Evolutionary conservation across 129 eudicot species (phyloP).

Genomic region (Helianthus tuberosus): DNA sequence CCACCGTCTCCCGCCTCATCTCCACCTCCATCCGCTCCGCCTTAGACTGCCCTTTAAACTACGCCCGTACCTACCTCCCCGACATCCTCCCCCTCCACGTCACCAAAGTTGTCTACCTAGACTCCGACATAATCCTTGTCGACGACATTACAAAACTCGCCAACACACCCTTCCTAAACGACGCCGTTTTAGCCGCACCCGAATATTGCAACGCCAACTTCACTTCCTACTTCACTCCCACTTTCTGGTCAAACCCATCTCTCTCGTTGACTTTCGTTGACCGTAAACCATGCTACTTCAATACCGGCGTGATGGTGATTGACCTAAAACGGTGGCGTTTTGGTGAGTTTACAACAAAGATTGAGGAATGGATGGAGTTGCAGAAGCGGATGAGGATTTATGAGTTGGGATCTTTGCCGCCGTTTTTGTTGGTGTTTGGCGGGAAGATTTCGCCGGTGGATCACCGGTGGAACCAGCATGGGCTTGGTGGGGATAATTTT

Average conservation of each 20-base stretch:
- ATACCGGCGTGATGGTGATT: conserved; percentile 24
- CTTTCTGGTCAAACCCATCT: conserved; percentile 64
- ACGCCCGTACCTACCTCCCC: conserved; percentile 65
- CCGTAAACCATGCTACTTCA: conserved; percentile 56
- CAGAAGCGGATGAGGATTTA: conserved; percentile 41
- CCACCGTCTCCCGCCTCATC: conserved; percentile 48
- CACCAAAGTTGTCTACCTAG: conserved; percentile 48
- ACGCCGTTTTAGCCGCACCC: conserved; percentile 6
- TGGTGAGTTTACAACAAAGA: conserved; percentile 24
- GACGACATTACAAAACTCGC: conserved; percentile 24
- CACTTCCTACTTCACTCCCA: conserved; percentile 57
- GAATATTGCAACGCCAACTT: conserved; percentile 66
- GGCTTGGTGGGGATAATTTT: conserved; percentile 1
- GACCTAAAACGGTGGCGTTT: conserved; percentile 31
- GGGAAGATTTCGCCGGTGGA: conserved; percentile 39
- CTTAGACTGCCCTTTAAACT: conserved; percentile 61
- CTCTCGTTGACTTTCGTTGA: conserved; percentile 49
- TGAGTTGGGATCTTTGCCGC: conserved; percentile 18
- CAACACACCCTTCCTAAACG: conserved; percentile 34
- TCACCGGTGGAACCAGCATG: conserved; percentile 44
- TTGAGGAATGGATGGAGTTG: conserved; percentile 46
- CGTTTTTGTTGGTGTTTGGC: conserved; percentile 40
- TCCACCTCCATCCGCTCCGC: conserved; percentile 67
- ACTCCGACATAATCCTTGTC: conserved; percentile 51
- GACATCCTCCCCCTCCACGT: conserved; percentile 39